A percentile compares a stretch with the other conserved stretches of the same genome.
phyloP scores from a whole-genome alignment of 192 early-diverging fungal species.

The Linnemannia hyalina region DNA sequence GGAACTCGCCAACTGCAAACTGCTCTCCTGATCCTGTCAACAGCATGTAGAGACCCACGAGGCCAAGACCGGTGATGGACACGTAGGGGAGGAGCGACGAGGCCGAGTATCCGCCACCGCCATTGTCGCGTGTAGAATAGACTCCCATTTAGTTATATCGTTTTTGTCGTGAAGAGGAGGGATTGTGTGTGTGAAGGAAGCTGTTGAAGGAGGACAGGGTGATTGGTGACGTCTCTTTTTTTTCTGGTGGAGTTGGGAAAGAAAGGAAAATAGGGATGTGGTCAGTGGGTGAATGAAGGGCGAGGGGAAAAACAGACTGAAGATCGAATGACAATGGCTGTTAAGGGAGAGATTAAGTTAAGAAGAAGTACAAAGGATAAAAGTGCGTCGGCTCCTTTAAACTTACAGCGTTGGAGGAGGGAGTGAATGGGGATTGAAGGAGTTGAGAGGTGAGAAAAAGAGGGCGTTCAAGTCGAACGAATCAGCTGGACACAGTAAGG shows the following conservation, averaged over 20 bases:
- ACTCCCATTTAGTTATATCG: conserved; percentile 24
- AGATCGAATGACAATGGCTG: neutral
- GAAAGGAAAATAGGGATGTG: neutral
- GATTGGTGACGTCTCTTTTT: conserved; percentile 17
- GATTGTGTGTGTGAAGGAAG: neutral
- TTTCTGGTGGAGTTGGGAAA: neutral
- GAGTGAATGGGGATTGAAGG: neutral
- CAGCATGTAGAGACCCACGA: conserved; percentile 86
- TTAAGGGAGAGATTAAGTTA: neutral
- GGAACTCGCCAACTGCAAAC: conserved; percentile 88
- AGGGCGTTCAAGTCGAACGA: neutral
- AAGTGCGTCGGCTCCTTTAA: neutral
- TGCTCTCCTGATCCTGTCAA: conserved; percentile 90
- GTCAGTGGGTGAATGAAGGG: neutral
- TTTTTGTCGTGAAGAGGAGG: neutral
- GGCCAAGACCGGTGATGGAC: conserved; percentile 49
- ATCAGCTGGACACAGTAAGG: neutral
- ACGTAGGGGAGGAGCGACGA: conserved; percentile 27
- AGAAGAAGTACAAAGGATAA: neutral
- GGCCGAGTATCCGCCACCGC: conserved; percentile 17
- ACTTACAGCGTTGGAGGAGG: neutral
- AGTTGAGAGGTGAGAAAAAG: neutral
- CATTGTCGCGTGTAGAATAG: conserved; percentile 36
- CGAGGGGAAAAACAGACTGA: neutral
- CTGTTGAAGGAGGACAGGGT: neutral